These are phyloP conservation scores for Pythium folliculosum DNA, from an alignment of 352 stramenopile species.

Conservation along the genomic window DNA sequence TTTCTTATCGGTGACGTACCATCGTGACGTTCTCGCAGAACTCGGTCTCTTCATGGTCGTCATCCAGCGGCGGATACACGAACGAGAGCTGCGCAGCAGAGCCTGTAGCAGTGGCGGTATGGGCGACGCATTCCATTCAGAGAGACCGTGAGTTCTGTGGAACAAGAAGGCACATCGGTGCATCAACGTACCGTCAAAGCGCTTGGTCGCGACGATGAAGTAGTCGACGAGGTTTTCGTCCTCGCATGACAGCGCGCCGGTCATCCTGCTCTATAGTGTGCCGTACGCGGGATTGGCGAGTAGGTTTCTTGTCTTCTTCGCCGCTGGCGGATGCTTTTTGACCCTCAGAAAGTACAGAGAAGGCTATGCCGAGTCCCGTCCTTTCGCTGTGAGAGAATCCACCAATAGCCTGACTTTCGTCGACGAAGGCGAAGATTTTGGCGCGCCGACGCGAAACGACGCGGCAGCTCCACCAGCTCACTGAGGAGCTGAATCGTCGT, in stretches of 20 bases:
- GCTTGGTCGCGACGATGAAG: constrained; percentile 46
- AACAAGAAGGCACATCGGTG: too few species aligned
- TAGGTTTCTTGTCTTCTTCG: not conserved
- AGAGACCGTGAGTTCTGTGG: not conserved
- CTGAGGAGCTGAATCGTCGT: not conserved
- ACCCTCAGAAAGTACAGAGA: not conserved
- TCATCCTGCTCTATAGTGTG: not conserved
- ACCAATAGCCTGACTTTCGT: not conserved
- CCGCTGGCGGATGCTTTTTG: not conserved
- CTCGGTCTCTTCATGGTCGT: constrained; percentile 36
- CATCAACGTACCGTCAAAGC: constrained; percentile 22
- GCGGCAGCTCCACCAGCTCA: not conserved
- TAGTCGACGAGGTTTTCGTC: constrained; percentile 40
- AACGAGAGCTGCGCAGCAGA: constrained; percentile 34
- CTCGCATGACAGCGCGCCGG: constrained; percentile 13
- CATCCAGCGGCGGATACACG: constrained; percentile 37
- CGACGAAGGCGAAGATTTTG: not conserved
- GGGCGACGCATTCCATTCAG: not conserved
- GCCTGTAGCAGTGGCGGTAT: too few species aligned
- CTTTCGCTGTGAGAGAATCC: not conserved
- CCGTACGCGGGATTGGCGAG: not conserved
- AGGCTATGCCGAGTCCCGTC: not conserved
- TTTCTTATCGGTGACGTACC: constrained; percentile 19
- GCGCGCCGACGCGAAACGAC: not conserved
- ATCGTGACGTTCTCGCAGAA: constrained; percentile 54